A percentile compares a stretch with the other conserved stretches of the same genome.
These are phyloP conservation scores for Dimargaris cristalligena DNA, from an alignment of 192 early-diverging fungal genomes.

Conservation along the genomic window DNA sequence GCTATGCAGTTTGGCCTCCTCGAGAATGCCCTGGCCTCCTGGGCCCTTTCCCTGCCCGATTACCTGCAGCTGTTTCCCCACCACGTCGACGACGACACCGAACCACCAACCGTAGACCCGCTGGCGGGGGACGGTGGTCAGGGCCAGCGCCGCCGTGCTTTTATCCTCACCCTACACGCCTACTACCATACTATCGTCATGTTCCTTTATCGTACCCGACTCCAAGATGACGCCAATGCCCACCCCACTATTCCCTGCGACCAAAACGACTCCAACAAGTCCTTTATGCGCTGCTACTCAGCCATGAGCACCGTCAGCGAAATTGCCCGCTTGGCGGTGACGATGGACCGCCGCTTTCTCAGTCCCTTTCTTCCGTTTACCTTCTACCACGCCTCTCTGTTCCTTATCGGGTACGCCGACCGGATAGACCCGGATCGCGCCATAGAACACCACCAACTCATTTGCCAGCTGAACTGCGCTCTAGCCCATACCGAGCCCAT, in stretches of 20 bases:
- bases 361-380: slow-evolving; percentile 10
- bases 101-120: not conserved
- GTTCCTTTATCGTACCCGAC: slow-evolving; percentile 7
- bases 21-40: not conserved
- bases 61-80: slow-evolving; percentile 1
- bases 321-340: not conserved
- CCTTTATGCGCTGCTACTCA: slow-evolving; percentile 1
- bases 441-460: not conserved
- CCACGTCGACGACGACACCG: not conserved
- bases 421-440: no score
- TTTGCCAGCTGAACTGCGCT: not conserved
- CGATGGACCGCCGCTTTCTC: slow-evolving; percentile 1
- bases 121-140: not conserved
- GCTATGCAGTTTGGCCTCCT: not conserved
- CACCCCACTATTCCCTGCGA: slow-evolving; percentile 2
- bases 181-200: slow-evolving; percentile 8
- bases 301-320: slow-evolving; percentile 1
- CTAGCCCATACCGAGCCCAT: not conserved
- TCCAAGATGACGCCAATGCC: not conserved
- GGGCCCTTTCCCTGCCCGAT: slow-evolving; percentile 9
- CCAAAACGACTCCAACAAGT: not conserved
- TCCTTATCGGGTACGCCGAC: slow-evolving; percentile 3
- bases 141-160: not conserved
- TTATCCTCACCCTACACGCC: slow-evolving; percentile 1
- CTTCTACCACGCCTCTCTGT: slow-evolving; percentile 9